Base-by-base conservation (phyloP, 129 eudicot species). In the Ambrosia artemisiifolia region DNA sequence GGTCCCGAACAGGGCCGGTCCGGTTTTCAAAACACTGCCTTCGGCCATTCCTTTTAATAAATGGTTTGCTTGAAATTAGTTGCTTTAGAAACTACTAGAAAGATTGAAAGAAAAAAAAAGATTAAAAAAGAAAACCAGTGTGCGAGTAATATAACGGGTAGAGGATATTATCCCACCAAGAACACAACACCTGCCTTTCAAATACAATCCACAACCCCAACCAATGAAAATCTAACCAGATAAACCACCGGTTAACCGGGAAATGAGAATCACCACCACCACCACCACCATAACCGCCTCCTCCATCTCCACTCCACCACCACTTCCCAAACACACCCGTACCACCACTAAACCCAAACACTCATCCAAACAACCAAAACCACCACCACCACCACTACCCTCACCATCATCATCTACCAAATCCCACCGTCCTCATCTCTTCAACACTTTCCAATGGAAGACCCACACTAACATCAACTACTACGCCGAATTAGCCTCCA, bases 401-500 rank as follows among this genome's bases (percentile, higher is more conserved):
- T 43, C 75, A 2, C 56, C 28, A 24, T 24, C 28, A 24, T 62
- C 72, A 55, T 70, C 78, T 46, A 33, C 79, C 11, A 81, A 33
- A 0, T 77, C 82, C 61, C 85, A 68, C 51, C 82, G 71, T 9
- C 87, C 86, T 43, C 81, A 84, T 7, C 84, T 79, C 33, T 65
- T 77, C 33, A 56, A 83, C 68, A 76, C 87, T 32, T 77, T 81
- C 71, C 70, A 78, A 35, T 78, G 67, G 69, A 72, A 68, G 18
- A 35, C 18, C 62, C 74, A 75, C 30, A 72, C 67, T 34, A 69
- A 75, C 47, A 80, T 78, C 73, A 78, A 49, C 13, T 81, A 83
- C 78, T 85, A 84, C 76, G 90, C 96, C 32, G 78, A 84, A 35
- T 77, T 88, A 55, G 98, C 96, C 28, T 90, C 98, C 14, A 86